These are phyloP conservation scores for Byssothecium circinans DNA, from an alignment of 2,329 filamentous ascomycete genomes.

Conservation along the genomic window DNA sequence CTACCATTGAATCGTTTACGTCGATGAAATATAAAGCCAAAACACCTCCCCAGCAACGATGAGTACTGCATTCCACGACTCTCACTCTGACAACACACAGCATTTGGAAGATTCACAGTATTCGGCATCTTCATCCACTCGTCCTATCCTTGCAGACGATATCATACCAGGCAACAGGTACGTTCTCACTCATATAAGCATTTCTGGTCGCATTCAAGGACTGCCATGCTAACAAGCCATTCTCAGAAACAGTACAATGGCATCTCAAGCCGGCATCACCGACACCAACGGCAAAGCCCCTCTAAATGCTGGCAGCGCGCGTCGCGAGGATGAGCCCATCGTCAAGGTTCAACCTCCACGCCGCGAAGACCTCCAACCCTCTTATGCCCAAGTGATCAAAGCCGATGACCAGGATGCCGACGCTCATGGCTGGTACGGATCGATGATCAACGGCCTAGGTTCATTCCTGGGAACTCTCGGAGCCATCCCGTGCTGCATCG, in stretches of 20 bases:
- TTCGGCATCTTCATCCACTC: neutral
- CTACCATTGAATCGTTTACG: neutral
- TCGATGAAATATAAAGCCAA: neutral
- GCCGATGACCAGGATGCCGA: constrained; percentile 66
- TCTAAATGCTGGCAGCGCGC: constrained; percentile 17
- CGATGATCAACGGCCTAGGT: constrained; percentile 80
- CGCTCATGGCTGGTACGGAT: constrained; percentile 84
- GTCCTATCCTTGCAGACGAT: too few species aligned
- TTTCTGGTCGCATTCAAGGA: too few species aligned
- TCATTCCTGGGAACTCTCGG: constrained; percentile 74
- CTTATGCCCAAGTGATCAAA: constrained; percentile 70
- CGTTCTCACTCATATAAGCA: too few species aligned
- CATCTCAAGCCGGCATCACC: constrained; percentile 24
- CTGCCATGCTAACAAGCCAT: neutral
- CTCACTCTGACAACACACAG: neutral
- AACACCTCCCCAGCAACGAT: neutral
- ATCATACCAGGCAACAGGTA: too few species aligned
- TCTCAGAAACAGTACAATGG: neutral
- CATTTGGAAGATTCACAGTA: neutral
- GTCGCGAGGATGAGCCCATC: constrained; percentile 34
- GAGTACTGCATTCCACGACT: neutral
- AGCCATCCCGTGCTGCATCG: constrained; percentile 86
- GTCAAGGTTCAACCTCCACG: constrained; percentile 74
- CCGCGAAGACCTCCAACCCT: constrained; percentile 80
- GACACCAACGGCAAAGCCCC: constrained; percentile 45